These are phyloP conservation scores for Cytidiella melzeri DNA, from an alignment of 768 basidiomycete genomes.

Conservation along the genomic window DNA sequence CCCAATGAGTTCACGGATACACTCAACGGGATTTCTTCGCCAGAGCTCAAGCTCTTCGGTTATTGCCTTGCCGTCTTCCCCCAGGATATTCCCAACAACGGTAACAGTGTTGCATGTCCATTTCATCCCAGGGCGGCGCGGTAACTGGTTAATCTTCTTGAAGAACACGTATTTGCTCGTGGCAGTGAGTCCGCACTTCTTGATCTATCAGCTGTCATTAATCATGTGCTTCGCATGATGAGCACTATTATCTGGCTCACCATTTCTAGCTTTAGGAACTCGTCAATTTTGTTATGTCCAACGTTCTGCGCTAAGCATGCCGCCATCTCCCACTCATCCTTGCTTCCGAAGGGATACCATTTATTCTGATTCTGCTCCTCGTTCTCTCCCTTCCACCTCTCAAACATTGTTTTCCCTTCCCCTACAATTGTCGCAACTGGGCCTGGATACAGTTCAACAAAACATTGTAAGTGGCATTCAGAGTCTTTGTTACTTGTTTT, in stretches of 20 bases:
- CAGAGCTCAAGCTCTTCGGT: slow-evolving; percentile 24
- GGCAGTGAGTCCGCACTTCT: not conserved
- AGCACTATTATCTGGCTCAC: slow-evolving; percentile 1
- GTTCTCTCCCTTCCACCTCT: not conserved
- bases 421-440: not conserved
- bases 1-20: slow-evolving; percentile 13
- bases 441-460: not conserved
- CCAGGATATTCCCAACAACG: not conserved
- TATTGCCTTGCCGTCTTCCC: slow-evolving; percentile 14
- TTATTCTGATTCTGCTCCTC: not conserved
- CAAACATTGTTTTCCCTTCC: not conserved
- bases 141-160: slow-evolving; percentile 1
- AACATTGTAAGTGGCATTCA: not conserved
- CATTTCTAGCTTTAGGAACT: slow-evolving; percentile 5
- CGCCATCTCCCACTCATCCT: slow-evolving; percentile 4
- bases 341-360: not conserved
- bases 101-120: slow-evolving; percentile 1
- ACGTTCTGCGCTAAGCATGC: slow-evolving; percentile 2
- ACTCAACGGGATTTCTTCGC: slow-evolving; percentile 27
- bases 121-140: not conserved
- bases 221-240: not conserved
- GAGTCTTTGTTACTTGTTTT: not conserved
- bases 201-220: not conserved
- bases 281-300: slow-evolving; percentile 6
- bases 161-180: slow-evolving; percentile 1